Percentiles rank a stretch among this genome's conserved stretches.
These are phyloP conservation scores for Nigrospora sphaerica DNA, from an alignment of 2,329 filamentous ascomycete species.

Conservation along the genomic window DNA sequence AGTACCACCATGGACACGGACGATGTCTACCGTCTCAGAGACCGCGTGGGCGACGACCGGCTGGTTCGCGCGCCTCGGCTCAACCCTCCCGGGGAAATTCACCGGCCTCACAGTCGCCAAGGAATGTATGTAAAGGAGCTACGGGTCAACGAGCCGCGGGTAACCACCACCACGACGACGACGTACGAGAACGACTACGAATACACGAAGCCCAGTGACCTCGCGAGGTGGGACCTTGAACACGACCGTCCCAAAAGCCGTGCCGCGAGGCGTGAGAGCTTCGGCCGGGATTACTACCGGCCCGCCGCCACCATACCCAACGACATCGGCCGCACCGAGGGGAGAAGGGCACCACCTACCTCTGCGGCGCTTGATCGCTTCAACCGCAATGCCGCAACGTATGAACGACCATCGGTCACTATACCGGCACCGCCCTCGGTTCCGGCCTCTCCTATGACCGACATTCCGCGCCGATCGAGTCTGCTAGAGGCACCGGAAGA, in stretches of 20 bases:
- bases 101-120: conserved; percentile 39
- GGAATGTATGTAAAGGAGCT: conserved; percentile 36
- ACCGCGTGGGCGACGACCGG: conserved; percentile 35
- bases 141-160: conserved; percentile 33
- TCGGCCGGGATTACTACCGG: conserved; percentile 47
- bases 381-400: conserved; percentile 33
- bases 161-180: conserved; percentile 36
- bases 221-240: conserved; percentile 55
- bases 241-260: conserved; percentile 34
- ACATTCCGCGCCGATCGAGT: conserved; percentile 16
- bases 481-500: conserved; percentile 26
- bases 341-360: conserved; percentile 49
- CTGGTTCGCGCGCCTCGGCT: conserved; percentile 26
- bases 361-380: conserved; percentile 67
- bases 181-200: conserved; percentile 55
- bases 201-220: conserved; percentile 56
- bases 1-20: conserved; percentile 43
- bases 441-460: conserved; percentile 7
- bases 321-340: conserved; percentile 37
- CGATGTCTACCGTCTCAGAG: conserved; percentile 41
- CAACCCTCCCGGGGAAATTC: conserved; percentile 32
- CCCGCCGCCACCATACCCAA: conserved; percentile 46
- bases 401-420: conserved; percentile 38
- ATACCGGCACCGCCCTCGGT: conserved; percentile 33
- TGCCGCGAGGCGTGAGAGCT: conserved; percentile 43